Conservation (phyloP, 441 rosid species). For the Croton setiger region DNA sequence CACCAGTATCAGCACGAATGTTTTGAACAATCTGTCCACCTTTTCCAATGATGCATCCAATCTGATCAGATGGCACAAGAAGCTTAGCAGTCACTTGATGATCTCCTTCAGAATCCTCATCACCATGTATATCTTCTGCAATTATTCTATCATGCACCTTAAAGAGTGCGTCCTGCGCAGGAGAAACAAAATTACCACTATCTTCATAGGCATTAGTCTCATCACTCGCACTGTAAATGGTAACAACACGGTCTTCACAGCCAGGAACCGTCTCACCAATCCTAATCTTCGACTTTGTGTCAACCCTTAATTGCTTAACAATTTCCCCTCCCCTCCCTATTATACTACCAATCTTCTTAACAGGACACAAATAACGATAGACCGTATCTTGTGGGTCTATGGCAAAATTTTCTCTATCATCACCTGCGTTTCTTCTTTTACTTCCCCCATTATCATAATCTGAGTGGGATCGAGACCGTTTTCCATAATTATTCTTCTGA, state of each 20-base stretch:
- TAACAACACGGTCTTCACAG: conserved; percentile 89
- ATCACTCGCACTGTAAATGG: conserved; percentile 81
- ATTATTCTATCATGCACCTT: conserved; percentile 78
- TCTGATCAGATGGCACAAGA: conserved; percentile 98
- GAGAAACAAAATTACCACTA: conserved; percentile 50
- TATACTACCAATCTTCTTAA: conserved; percentile 85
- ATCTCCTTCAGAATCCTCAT: conserved; percentile 53
- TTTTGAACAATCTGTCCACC: conserved; percentile 93
- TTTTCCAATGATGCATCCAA: conserved; percentile 94
- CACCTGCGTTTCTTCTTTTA: conserved; percentile 71
- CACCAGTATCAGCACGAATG: conserved; percentile 84
- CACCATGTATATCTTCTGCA: conserved; percentile 61
- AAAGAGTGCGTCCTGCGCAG: conserved; percentile 95
- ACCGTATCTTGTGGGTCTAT: conserved; percentile 74
- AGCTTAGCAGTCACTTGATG: conserved; percentile 69
- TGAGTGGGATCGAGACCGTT: conserved; percentile 70
- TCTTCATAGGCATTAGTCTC: conserved; percentile 77
- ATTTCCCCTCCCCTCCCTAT: conserved; percentile 98
- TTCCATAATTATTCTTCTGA: conserved; percentile 78
- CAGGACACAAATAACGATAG: conserved; percentile 79
- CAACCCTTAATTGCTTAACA: conserved; percentile 78
- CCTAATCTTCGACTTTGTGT: conserved; percentile 80
- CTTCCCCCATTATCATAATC: conserved; percentile 59
- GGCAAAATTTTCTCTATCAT: conserved; percentile 60
- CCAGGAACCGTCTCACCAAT: conserved; percentile 79